Evolutionary conservation across 495 filamentous ascomycete genomes (phyloP).

Genomic region (Chaetomium tenue): DNA sequence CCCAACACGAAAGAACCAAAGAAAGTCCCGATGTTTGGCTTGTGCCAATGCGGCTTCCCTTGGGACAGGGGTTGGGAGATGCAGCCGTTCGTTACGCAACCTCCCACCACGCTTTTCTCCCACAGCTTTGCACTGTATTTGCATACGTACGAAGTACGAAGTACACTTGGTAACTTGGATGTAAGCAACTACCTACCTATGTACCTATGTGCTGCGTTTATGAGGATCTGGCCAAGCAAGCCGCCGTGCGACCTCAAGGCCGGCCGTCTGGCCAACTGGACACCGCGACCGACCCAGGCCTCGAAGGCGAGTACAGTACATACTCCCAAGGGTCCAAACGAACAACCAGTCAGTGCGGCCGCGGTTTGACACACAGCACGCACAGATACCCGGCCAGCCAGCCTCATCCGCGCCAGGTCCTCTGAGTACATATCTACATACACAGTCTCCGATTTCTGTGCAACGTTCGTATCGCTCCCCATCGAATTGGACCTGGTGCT

Average conservation of each 20-base stretch:
- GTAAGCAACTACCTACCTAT: too few species aligned
- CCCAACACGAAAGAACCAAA: not conserved
- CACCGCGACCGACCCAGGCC: not conserved
- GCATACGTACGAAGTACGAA: not conserved
- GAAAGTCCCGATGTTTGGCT: not conserved
- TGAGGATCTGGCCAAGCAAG: slow-evolving; percentile 5
- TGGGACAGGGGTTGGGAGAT: slow-evolving; percentile 9
- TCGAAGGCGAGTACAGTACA: too few species aligned
- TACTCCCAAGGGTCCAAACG: too few species aligned
- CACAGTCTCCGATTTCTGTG: not conserved
- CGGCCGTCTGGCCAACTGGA: not conserved
- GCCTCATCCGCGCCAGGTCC: too few species aligned
- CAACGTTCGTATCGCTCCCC: not conserved
- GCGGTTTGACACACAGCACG: too few species aligned
- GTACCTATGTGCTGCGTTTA: not conserved
- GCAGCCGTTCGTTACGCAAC: not conserved
- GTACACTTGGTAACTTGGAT: not conserved
- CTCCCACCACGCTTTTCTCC: not conserved
- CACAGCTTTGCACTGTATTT: not conserved
- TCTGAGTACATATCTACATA: too few species aligned
- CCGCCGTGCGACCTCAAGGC: slow-evolving; percentile 2
- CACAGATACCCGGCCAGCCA: too few species aligned
- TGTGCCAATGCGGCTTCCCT: slow-evolving; percentile 21
- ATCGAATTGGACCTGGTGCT: not conserved
- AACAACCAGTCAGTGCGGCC: too few species aligned